Base-by-base conservation (phyloP, 768 basidiomycete genomes). In the Amanita fuliginea region DNA sequence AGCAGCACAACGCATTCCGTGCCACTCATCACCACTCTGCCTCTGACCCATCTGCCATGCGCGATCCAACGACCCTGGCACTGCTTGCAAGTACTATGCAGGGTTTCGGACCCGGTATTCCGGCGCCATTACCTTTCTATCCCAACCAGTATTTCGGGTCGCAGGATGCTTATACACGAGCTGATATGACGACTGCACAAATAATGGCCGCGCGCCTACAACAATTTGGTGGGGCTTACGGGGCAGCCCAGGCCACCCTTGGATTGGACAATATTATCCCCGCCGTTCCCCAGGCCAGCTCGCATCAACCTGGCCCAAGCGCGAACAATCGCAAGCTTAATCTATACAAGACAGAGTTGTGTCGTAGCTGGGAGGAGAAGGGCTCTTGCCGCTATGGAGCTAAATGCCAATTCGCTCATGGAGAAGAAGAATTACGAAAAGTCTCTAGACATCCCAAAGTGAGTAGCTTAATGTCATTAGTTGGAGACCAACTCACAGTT, bases 401-500 rank as follows among this genome's bases (percentile, higher is more conserved):
- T 44, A 93, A 93, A 66, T 94, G 91, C 60, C 91, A 94, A 63
- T 94, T 94, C 61, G 91, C 91, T 21, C 91, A 94, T 60, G 92
- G 91, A 44, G 85, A 90, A 60, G 86, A 90, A 0, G 91, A 94
- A 64, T 72, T 93, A 28, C 79, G 89, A 35, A 80, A 75, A 49
- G 87, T 92, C n/a, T 64, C 82, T 55, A 76, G 90, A 55, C 90
- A 94, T 63, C 91, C 91, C 40, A 94, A 93, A 78, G 89, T 88
- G 59, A 54, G 72, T 56, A 21, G 52, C 35, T 36, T 36, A 28
- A 32, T 5, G 24, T 47, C 39, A 16, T 46, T 55, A 42, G 28
- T 18, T 43, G 33, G 41, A 49, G 36, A 42, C 34, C 55, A 32
- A 21, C 42, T 47, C 30, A 42, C 26, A 49, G 48, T 52, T 43